phyloP scores from a whole-genome alignment of 306 rosid species.

The Arachis stenosperma region DNA sequence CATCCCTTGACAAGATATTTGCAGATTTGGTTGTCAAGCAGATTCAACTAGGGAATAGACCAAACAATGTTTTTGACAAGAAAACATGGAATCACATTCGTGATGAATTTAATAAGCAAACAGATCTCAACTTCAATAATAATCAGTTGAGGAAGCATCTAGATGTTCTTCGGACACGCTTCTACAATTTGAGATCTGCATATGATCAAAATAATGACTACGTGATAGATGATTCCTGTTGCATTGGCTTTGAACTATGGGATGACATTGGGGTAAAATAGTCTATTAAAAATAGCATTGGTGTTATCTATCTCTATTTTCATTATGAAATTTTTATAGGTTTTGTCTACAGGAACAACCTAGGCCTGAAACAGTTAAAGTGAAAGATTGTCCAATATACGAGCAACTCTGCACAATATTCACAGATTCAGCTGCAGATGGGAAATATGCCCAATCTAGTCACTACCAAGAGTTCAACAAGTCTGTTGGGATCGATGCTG shows the following conservation, averaged over 20 bases:
- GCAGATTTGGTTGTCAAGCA: slow-evolving; percentile 86
- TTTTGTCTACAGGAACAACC: slow-evolving; percentile 57
- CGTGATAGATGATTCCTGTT: slow-evolving; percentile 67
- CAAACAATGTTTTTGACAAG: slow-evolving; percentile 82
- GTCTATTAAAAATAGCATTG: not conserved
- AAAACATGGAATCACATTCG: slow-evolving; percentile 86
- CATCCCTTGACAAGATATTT: slow-evolving; percentile 83
- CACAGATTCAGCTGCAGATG: slow-evolving; percentile 72
- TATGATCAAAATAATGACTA: slow-evolving; percentile 70
- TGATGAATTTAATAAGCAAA: slow-evolving; percentile 73
- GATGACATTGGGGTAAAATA: slow-evolving; percentile 70
- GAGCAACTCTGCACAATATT: slow-evolving; percentile 82
- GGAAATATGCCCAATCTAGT: slow-evolving; percentile 86
- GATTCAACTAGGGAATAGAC: slow-evolving; percentile 79
- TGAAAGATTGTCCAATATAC: slow-evolving; percentile 79
- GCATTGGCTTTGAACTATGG: slow-evolving; percentile 74
- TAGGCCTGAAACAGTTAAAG: slow-evolving; percentile 62
- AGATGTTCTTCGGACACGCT: slow-evolving; percentile 86
- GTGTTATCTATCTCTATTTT: slow-evolving; percentile 23
- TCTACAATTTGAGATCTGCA: slow-evolving; percentile 64
- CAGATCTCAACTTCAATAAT: slow-evolving; percentile 84
- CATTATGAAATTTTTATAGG: slow-evolving; percentile 28
- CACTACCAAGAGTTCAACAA: slow-evolving; percentile 73
- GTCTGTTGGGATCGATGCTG: slow-evolving; percentile 46
- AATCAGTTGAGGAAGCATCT: slow-evolving; percentile 92